A percentile compares a stretch with the other conserved stretches of the same genome.
Conservation (phyloP, 345 rosid genomes). For the Syzygium aqueum region DNA sequence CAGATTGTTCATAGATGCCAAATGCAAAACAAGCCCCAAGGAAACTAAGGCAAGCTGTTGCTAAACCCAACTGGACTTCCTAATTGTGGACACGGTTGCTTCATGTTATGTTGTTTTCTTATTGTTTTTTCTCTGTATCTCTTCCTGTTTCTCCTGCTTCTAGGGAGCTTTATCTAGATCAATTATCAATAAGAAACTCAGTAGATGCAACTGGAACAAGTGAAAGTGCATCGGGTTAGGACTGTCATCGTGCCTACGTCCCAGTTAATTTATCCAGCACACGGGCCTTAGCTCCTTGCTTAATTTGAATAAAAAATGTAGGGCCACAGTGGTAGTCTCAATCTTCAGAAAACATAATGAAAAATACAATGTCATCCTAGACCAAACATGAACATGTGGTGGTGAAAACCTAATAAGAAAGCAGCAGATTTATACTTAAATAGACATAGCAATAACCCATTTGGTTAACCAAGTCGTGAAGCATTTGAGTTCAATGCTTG, state of each 20-base stretch:
- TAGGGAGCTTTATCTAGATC: not conserved
- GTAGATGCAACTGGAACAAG: not conserved
- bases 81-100: no score
- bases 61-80: no score
- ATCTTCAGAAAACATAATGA: no score
- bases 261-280: not conserved
- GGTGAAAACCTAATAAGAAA: no score
- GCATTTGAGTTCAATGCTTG: no score
- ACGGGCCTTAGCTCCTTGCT: not conserved
- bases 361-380: no score
- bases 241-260: not conserved
- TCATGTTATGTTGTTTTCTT: no score
- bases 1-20: not conserved
- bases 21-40: not conserved
- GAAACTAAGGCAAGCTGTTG: not conserved
- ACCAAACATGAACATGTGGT: no score
- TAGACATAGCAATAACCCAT: no score
- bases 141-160: not conserved
- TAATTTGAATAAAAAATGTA: not conserved
- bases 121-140: not conserved
- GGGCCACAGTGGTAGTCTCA: not conserved
- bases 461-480: no score
- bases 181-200: not conserved
- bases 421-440: not conserved
- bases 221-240: not conserved